Percentiles rank a stretch among this genome's conserved stretches.
These are phyloP conservation scores for Exophiala bonariae DNA, from an alignment of 2,329 filamentous ascomycete genomes.

Conservation along the genomic window DNA sequence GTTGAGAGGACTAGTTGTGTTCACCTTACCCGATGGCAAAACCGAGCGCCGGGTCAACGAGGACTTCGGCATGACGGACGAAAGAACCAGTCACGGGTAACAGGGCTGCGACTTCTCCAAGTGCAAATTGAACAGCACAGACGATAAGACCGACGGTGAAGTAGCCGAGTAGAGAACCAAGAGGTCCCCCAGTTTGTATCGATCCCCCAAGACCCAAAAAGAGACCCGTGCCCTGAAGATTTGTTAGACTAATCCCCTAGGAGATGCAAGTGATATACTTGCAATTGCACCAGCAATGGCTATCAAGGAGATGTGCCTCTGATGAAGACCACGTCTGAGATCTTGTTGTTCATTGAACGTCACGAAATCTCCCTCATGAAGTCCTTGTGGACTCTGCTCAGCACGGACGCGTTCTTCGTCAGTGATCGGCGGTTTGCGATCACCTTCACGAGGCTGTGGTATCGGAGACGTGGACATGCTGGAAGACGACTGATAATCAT, in stretches of 20 bases:
- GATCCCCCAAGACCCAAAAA: constrained; percentile 54
- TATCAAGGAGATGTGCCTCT: constrained; percentile 47
- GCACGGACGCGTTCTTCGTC: background rate
- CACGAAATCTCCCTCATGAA: constrained; percentile 23
- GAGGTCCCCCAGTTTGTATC: constrained; percentile 51
- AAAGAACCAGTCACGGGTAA: constrained; percentile 54
- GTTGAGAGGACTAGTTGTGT: constrained; percentile 32
- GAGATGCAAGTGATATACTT: constrained; percentile 12
- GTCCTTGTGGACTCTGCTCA: background rate
- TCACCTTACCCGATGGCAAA: constrained; percentile 49
- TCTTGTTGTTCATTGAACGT: constrained; percentile 47
- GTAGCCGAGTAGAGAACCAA: constrained; percentile 54
- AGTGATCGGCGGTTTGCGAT: background rate
- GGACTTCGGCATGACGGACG: constrained; percentile 51
- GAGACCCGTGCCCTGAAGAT: constrained; percentile 44
- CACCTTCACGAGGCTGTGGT: background rate
- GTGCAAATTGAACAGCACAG: constrained; percentile 51
- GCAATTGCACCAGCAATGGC: constrained; percentile 47
- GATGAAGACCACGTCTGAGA: constrained; percentile 45
- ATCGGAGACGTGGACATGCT: background rate
- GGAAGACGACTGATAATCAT: background rate
- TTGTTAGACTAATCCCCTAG: too few species aligned
- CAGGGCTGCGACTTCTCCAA: constrained; percentile 53
- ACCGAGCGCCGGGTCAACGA: constrained; percentile 52
- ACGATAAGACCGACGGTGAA: constrained; percentile 50